These are phyloP conservation scores for Aspergillus eucalypticola DNA, from an alignment of 2,329 filamentous ascomycete genomes.

Conservation along the genomic window DNA sequence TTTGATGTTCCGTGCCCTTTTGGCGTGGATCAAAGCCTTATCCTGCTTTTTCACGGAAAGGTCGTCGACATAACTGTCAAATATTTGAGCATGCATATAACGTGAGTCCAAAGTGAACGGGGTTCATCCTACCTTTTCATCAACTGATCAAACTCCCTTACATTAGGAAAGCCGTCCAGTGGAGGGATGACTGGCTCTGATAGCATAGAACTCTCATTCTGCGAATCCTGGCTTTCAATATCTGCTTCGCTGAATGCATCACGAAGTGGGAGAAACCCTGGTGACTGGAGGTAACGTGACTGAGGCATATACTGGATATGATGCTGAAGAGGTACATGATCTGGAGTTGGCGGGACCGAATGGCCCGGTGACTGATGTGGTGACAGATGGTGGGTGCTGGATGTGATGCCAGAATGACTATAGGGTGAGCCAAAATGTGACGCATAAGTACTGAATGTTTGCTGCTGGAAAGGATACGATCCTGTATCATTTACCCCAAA, in stretches of 20 bases:
- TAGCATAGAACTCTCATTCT: slow-evolving; percentile 44
- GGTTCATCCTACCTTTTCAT: slow-evolving; percentile 41
- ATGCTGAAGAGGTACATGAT: slow-evolving; percentile 35
- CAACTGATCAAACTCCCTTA: slow-evolving; percentile 48
- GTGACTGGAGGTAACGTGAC: slow-evolving; percentile 33
- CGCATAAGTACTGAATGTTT: slow-evolving; percentile 40
- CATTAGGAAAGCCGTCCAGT: slow-evolving; percentile 48
- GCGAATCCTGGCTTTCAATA: slow-evolving; percentile 48
- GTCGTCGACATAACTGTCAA: slow-evolving; percentile 49
- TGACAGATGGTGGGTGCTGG: slow-evolving; percentile 32
- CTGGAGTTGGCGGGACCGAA: slow-evolving; percentile 35
- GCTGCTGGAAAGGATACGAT: slow-evolving; percentile 36
- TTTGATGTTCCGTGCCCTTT: slow-evolving; percentile 50
- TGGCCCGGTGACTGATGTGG: slow-evolving; percentile 34
- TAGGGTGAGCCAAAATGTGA: slow-evolving; percentile 39
- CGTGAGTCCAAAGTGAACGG: neutral
- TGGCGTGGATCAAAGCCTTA: slow-evolving; percentile 53
- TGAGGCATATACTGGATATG: slow-evolving; percentile 35
- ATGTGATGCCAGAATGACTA: slow-evolving; percentile 33
- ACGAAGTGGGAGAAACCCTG: slow-evolving; percentile 37
- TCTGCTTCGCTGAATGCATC: slow-evolving; percentile 39
- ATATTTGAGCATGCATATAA: neutral
- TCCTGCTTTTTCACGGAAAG: slow-evolving; percentile 55
- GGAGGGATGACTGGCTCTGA: slow-evolving; percentile 48
- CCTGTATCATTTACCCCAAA: slow-evolving; percentile 31